phyloP scores from a whole-genome alignment of 495 filamentous ascomycete genomes.

The Neurospora sp. region DNA sequence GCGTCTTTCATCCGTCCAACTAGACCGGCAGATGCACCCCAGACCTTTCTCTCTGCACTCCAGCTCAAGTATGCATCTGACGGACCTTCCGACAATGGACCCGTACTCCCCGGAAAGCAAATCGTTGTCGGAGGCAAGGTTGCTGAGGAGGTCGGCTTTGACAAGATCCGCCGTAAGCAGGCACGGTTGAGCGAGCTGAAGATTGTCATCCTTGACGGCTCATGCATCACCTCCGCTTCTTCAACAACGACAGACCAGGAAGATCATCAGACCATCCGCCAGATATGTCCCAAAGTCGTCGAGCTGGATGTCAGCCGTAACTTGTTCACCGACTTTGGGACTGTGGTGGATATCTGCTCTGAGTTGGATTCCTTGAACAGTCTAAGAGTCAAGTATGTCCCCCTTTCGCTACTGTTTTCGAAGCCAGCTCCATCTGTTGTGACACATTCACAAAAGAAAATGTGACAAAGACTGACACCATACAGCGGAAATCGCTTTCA shows the following conservation, averaged over 20 bases:
- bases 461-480: not conserved
- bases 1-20: conserved; percentile 82
- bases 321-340: conserved; percentile 55
- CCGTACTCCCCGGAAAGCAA: conserved; percentile 18
- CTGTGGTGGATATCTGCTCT: conserved; percentile 59
- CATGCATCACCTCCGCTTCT: conserved; percentile 43
- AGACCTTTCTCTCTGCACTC: conserved; percentile 70
- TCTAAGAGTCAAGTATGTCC: conserved; percentile 60
- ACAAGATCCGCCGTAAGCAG: conserved; percentile 75
- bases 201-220: conserved; percentile 71
- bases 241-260: conserved; percentile 23
- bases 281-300: conserved; percentile 53
- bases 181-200: conserved; percentile 66
- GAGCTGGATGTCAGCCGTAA: conserved; percentile 86
- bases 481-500: conserved; percentile 69
- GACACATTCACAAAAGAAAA: not conserved
- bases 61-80: conserved; percentile 71
- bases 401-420: not conserved
- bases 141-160: conserved; percentile 91
- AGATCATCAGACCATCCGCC: conserved; percentile 21
- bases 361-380: conserved; percentile 50
- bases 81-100: conserved; percentile 14
- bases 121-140: conserved; percentile 75
- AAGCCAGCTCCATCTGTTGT: conserved; percentile 1
- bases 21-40: conserved; percentile 53